Percentiles rank a stretch among this genome's conserved stretches.
phyloP scores from a whole-genome alignment of 2,329 filamentous ascomycete genomes.

The Colletotrichum tanaceti region DNA sequence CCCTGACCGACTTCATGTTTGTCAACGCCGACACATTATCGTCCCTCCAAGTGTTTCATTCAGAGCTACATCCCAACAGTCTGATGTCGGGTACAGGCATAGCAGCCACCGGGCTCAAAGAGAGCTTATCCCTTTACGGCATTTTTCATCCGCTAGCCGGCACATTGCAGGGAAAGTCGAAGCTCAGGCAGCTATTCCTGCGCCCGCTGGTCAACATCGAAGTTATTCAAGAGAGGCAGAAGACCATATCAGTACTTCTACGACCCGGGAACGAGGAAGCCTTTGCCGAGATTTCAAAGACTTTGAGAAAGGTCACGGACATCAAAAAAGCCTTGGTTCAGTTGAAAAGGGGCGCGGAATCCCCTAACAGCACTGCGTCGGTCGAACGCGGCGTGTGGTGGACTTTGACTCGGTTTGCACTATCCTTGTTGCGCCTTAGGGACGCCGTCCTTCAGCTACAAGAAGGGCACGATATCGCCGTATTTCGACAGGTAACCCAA shows the following conservation, averaged over 20 bases:
- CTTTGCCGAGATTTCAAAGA: conserved; percentile 67
- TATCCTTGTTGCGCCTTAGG: conserved; percentile 75
- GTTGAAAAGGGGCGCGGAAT: conserved; percentile 81
- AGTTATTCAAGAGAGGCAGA: conserved; percentile 77
- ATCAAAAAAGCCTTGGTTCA: conserved; percentile 75
- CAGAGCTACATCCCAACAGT: conserved; percentile 84
- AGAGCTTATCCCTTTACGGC: conserved; percentile 85
- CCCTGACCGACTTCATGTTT: conserved; percentile 75
- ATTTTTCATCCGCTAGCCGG: conserved; percentile 80
- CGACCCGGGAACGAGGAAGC: conserved; percentile 72
- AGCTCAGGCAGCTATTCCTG: conserved; percentile 83
- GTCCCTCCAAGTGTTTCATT: conserved; percentile 86
- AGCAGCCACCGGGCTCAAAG: conserved; percentile 74
- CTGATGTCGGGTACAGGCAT: conserved; percentile 78
- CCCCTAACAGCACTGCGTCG: conserved; percentile 58
- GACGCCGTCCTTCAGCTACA: conserved; percentile 70
- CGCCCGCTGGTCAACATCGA: conserved; percentile 77
- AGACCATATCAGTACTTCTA: conserved; percentile 74
- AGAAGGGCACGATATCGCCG: conserved; percentile 62
- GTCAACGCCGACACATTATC: conserved; percentile 83
- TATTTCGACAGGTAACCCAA: conserved; percentile 64
- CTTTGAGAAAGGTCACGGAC: conserved; percentile 79
- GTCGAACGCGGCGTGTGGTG: conserved; percentile 78
- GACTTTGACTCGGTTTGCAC: conserved; percentile 77
- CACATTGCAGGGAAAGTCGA: conserved; percentile 81